A percentile compares a stretch with the other conserved stretches of the same genome.
These are phyloP conservation scores for Rhizoclosmatium globosum DNA, from an alignment of 192 early-diverging fungal species.

Conservation along the genomic window DNA sequence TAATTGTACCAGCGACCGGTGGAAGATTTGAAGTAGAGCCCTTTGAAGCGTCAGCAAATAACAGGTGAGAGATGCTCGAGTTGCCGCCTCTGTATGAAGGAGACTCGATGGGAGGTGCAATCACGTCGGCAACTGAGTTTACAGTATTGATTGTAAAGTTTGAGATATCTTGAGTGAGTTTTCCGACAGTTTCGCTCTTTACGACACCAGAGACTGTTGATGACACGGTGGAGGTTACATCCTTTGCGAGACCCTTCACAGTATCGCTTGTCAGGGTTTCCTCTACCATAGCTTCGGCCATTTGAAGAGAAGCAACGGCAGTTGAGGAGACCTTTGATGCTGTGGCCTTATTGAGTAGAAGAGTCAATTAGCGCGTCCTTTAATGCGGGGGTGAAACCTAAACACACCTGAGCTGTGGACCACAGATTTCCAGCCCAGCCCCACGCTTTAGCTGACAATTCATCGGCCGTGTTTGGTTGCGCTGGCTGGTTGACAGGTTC, in stretches of 20 bases:
- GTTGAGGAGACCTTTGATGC: slow-evolving; percentile 41
- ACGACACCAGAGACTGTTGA: slow-evolving; percentile 30
- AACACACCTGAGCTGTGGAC: slow-evolving; percentile 21
- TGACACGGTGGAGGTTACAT: slow-evolving; percentile 39
- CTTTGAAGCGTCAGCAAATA: slow-evolving; percentile 22
- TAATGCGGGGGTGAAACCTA: neutral
- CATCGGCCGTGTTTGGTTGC: neutral
- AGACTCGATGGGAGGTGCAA: slow-evolving; percentile 51
- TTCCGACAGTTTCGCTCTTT: slow-evolving; percentile 52
- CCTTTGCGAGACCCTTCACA: slow-evolving; percentile 48
- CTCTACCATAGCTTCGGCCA: slow-evolving; percentile 51
- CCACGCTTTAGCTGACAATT: slow-evolving; percentile 5
- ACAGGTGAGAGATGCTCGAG: slow-evolving; percentile 27
- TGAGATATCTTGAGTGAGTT: slow-evolving; percentile 47
- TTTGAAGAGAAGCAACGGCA: slow-evolving; percentile 47
- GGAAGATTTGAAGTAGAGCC: slow-evolving; percentile 4
- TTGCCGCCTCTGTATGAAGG: slow-evolving; percentile 8
- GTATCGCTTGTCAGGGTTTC: slow-evolving; percentile 51
- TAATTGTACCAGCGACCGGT: slow-evolving; percentile 39
- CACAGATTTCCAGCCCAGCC: slow-evolving; percentile 35
- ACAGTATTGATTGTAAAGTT: slow-evolving; percentile 39
- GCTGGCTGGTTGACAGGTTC: neutral
- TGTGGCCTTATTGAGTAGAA: slow-evolving; percentile 6
- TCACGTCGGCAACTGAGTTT: slow-evolving; percentile 49
- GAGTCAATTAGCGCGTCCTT: no score